phyloP scores from a whole-genome alignment of 306 rosid genomes.

The Cercis canadensis region DNA sequence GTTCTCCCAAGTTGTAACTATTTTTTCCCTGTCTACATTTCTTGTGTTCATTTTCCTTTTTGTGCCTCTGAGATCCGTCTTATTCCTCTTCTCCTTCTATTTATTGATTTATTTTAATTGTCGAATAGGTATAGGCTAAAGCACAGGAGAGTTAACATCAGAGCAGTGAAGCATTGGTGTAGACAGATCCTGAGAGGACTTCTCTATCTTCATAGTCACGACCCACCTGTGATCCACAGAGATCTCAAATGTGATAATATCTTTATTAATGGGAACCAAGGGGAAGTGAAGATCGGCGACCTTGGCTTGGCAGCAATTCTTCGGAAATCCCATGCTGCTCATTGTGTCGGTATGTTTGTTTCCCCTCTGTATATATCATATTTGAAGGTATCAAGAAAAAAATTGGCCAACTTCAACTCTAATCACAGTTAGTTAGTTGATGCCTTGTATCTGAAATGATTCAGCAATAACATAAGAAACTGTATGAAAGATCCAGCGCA shows the following conservation, averaged over 20 bases:
- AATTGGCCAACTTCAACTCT: slow-evolving; percentile 11
- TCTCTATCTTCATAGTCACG: slow-evolving; percentile 85
- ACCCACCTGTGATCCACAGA: slow-evolving; percentile 96
- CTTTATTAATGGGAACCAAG: slow-evolving; percentile 93
- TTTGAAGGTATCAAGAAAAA: neutral
- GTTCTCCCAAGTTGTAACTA: slow-evolving; percentile 34
- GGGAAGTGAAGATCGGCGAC: slow-evolving; percentile 96
- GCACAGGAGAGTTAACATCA: slow-evolving; percentile 79
- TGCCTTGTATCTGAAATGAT: slow-evolving; percentile 30
- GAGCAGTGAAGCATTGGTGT: slow-evolving; percentile 97
- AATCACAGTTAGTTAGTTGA: slow-evolving; percentile 23
- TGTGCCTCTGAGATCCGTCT: slow-evolving; percentile 40
- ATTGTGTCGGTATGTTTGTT: slow-evolving; percentile 78
- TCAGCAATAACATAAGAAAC: slow-evolving; percentile 13
- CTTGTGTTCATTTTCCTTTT: slow-evolving; percentile 2
- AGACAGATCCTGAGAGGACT: slow-evolving; percentile 93
- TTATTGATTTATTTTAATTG: neutral
- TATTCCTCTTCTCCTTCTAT: slow-evolving; percentile 16
- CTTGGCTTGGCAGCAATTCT: slow-evolving; percentile 94
- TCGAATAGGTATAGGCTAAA: slow-evolving; percentile 75
- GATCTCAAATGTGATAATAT: slow-evolving; percentile 98
- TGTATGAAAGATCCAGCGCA: neutral
- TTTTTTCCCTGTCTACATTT: neutral
- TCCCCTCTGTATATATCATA: slow-evolving; percentile 1
- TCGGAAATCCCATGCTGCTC: slow-evolving; percentile 86